These are phyloP conservation scores for Sphaceloma murrayae DNA, from an alignment of 2,329 filamentous ascomycete genomes.

Conservation along the genomic window DNA sequence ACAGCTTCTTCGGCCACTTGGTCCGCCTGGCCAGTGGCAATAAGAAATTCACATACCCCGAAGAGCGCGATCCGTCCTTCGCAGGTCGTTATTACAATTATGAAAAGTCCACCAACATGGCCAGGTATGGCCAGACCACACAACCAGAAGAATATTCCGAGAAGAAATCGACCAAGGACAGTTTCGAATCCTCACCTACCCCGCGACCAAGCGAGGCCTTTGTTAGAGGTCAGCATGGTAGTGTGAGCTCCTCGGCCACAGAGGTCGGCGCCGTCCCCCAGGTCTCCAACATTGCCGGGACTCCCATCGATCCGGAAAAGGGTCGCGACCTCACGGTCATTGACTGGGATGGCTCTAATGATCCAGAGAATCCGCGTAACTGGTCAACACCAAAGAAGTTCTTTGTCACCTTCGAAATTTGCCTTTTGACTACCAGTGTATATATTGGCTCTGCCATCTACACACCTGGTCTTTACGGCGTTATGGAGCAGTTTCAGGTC, in stretches of 20 bases:
- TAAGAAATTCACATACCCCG: constrained; percentile 35
- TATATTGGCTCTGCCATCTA: constrained; percentile 42
- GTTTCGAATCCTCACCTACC: constrained; percentile 22
- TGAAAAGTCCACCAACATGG: constrained; percentile 42
- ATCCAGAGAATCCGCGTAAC: constrained; percentile 40
- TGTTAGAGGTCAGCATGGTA: neutral
- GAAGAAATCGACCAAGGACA: constrained; percentile 18
- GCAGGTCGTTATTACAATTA: constrained; percentile 42
- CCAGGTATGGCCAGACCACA: constrained; percentile 36
- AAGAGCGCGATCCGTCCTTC: constrained; percentile 40
- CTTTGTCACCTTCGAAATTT: constrained; percentile 40
- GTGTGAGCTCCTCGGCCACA: neutral
- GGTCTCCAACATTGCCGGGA: constrained; percentile 34
- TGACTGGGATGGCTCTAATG: constrained; percentile 42
- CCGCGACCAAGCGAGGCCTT: constrained; percentile 3
- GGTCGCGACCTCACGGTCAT: constrained; percentile 43
- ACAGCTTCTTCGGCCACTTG: constrained; percentile 34
- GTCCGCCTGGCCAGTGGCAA: constrained; percentile 33
- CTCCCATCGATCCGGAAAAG: constrained; percentile 43
- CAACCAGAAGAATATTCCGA: constrained; percentile 29
- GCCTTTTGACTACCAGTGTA: constrained; percentile 39
- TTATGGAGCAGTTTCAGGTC: constrained; percentile 33
- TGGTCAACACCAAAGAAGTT: constrained; percentile 38
- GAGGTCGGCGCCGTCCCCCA: constrained; percentile 23
- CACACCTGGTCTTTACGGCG: constrained; percentile 31